These are phyloP conservation scores for Petunia axillaris DNA, from an alignment of 257 asterid species.

Conservation along the genomic window DNA sequence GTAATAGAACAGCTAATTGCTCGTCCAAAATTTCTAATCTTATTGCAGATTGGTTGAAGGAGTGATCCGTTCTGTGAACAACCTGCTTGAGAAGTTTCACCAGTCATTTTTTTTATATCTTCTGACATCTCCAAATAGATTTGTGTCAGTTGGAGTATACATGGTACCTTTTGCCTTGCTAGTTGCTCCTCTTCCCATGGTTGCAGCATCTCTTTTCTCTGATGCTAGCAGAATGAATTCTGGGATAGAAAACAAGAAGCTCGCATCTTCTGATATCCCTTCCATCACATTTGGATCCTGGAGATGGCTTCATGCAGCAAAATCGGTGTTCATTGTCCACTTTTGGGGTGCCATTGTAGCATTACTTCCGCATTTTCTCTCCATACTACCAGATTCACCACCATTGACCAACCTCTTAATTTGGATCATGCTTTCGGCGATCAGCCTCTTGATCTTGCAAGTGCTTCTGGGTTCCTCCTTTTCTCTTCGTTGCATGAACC, in stretches of 20 bases:
- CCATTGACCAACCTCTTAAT: conserved; percentile 50
- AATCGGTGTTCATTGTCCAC: conserved; percentile 66
- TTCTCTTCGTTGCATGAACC: conserved; percentile 29
- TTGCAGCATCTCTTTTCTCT: conserved; percentile 80
- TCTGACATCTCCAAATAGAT: conserved; percentile 74
- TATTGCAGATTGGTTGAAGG: conserved; percentile 88
- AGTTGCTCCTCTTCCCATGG: conserved; percentile 86
- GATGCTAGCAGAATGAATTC: conserved; percentile 43
- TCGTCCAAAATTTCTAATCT: not conserved
- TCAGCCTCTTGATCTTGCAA: conserved; percentile 53
- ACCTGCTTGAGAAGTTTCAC: conserved; percentile 97
- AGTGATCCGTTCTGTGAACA: conserved; percentile 80
- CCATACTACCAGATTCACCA: conserved; percentile 51
- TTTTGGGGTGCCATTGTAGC: conserved; percentile 77
- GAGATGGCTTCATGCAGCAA: conserved; percentile 89
- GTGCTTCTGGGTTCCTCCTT: conserved; percentile 43
- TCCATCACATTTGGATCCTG: conserved; percentile 56
- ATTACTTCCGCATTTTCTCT: conserved; percentile 62
- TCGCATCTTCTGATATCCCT: conserved; percentile 35
- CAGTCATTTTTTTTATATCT: conserved; percentile 94
- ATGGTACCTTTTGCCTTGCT: conserved; percentile 92
- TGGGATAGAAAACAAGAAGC: conserved; percentile 31
- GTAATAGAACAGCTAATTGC: not conserved
- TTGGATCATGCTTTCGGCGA: conserved; percentile 54
- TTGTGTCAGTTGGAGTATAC: conserved; percentile 90